Evolutionary conservation across 2,329 filamentous ascomycete genomes (phyloP).

Genomic region (Phialocephala subalpina): DNA sequence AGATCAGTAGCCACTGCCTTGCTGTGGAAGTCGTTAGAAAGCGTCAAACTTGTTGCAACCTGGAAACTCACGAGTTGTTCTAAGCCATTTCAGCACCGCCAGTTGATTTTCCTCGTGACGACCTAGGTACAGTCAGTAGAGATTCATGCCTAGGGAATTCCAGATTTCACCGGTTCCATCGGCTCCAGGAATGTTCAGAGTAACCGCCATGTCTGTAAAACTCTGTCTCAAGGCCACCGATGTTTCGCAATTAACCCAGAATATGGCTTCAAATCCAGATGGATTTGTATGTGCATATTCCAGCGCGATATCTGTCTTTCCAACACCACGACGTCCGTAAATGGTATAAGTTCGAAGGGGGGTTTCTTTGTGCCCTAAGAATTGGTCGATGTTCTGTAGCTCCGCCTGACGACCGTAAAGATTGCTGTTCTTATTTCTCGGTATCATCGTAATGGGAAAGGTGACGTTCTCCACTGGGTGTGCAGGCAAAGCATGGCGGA

Average conservation of each 20-base stretch:
- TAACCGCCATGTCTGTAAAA: slow-evolving; percentile 40
- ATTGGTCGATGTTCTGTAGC: slow-evolving; percentile 33
- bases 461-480: slow-evolving; percentile 24
- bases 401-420: slow-evolving; percentile 38
- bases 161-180: slow-evolving; percentile 19
- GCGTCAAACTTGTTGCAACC: neutral
- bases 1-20: slow-evolving; percentile 31
- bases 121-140: slow-evolving; percentile 4
- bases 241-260: slow-evolving; percentile 41
- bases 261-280: slow-evolving; percentile 38
- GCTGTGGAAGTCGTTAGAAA: slow-evolving; percentile 10
- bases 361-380: slow-evolving; percentile 23
- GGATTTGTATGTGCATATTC: slow-evolving; percentile 35
- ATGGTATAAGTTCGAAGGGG: slow-evolving; percentile 37
- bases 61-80: slow-evolving; percentile 27
- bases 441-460: slow-evolving; percentile 27
- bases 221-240: slow-evolving; percentile 38
- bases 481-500: slow-evolving; percentile 21
- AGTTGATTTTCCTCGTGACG: slow-evolving; percentile 33
- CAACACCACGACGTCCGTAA: slow-evolving; percentile 40
- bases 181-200: slow-evolving; percentile 37
- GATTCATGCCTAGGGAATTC: neutral
- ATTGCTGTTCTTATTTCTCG: slow-evolving; percentile 18
- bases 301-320: slow-evolving; percentile 37
- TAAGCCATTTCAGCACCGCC: slow-evolving; percentile 31